Evolutionary conservation across 768 basidiomycete species (phyloP), one percentile per base, ranked within the genome.

Genomic region (Suillus hirtellus): DNA sequence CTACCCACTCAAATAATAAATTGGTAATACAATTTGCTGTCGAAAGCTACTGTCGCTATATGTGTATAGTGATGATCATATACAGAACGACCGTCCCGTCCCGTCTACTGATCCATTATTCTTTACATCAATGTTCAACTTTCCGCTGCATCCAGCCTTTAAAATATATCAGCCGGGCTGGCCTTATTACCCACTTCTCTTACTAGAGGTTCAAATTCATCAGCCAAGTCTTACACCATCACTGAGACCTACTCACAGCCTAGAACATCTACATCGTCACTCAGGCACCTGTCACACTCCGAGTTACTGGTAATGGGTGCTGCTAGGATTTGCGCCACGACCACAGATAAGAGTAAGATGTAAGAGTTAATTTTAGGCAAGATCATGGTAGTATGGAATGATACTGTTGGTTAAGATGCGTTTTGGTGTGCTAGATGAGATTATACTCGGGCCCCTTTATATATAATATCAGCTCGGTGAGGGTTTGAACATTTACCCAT

Each of bases 251-350:
- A 12, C 46, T 47, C 21, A 24, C 6, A 24, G 6, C 0, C 3
- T 14, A 14, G 0, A 46, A 5, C 46, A 47, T 47, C 21, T 11
- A 21, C 21, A 2, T 47, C 12, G 14, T 47, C 47, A 7, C 6
- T 14, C 31, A 31, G 1, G 6, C 0, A 0, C 6, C 5, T 1
- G 2, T 5, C 0, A 24, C 21, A 47, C 2, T 43, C 19, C 42
- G 5, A 5, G 40, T 5, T 4, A 24, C 8, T 37, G 35, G 35
- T 2, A 8, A 37, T 3, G 7, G 21, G 10, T 47, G 12, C 49
- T 27, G 3, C 49, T 27, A 4, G 3, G 49, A 50, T 3, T 50
- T 2, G 49, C 27, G 9, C 17, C 0, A 50, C 31, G 27, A 15
- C 8, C 24, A 50, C 9, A 17, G 8, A 49, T 21, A 31, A 31